Evolutionary conservation across 345 rosid genomes (phyloP).

Genomic region (Mercurialis annua): DNA sequence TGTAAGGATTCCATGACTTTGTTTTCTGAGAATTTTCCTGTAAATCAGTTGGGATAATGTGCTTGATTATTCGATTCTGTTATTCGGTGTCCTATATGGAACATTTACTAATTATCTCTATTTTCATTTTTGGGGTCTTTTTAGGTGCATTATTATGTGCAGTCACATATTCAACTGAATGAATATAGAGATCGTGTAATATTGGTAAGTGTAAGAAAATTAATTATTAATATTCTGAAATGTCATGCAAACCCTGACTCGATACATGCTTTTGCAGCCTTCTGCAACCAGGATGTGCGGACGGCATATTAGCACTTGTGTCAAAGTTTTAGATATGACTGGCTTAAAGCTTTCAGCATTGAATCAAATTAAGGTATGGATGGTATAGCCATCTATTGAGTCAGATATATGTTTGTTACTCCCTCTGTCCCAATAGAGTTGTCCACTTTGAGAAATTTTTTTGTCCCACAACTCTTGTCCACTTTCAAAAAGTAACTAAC

Average conservation of each 20-base stretch:
- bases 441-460: too few relatives aligned
- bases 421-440: too few relatives aligned
- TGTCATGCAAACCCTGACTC: slow-evolving; percentile 10
- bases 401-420: not conserved
- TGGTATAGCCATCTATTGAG: not conserved
- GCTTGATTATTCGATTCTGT: not conserved
- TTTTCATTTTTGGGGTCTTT: not conserved
- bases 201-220: slow-evolving; percentile 52
- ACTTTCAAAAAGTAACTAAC: too few relatives aligned
- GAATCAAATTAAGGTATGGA: slow-evolving; percentile 74
- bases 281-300: slow-evolving; percentile 66
- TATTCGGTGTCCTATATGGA: not conserved
- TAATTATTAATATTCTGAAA: not conserved
- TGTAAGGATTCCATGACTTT: slow-evolving; percentile 39
- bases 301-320: slow-evolving; percentile 74
- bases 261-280: slow-evolving; percentile 21
- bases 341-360: slow-evolving; percentile 87
- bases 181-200: slow-evolving; percentile 83
- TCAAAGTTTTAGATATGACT: slow-evolving; percentile 89
- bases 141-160: slow-evolving; percentile 84
- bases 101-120: not conserved
- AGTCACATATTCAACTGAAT: slow-evolving; percentile 92
- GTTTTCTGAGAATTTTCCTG: too few relatives aligned
- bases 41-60: not conserved
- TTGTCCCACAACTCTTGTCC: too few relatives aligned